phyloP scores from a whole-genome alignment of 1,284 basidiomycete genomes.

The Leccinum angustisporum region DNA sequence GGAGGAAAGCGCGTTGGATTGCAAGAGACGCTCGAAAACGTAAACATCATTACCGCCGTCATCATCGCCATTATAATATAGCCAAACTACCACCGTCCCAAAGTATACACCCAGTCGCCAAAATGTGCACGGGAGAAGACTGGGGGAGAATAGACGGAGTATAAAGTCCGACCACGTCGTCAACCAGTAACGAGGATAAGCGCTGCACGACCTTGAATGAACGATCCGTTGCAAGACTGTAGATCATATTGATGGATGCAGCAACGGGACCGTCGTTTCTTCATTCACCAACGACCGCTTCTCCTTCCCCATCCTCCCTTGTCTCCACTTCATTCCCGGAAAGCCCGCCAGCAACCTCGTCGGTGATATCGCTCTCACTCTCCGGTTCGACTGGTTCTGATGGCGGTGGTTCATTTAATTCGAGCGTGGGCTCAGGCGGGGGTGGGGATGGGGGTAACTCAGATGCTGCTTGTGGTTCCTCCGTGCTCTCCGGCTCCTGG shows the following conservation, averaged over 20 bases:
- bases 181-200: conserved; percentile 13
- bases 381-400: conserved; percentile 34
- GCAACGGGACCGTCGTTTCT: conserved; percentile 20
- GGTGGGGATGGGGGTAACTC: neutral
- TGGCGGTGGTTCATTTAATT: conserved; percentile 33
- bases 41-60: neutral
- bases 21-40: neutral
- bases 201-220: neutral
- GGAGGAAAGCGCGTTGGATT: neutral
- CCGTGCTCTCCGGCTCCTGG: conserved; percentile 5
- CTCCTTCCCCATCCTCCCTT: conserved; percentile 17
- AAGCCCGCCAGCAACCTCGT: conserved; percentile 24
- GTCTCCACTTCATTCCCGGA: conserved; percentile 20
- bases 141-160: conserved; percentile 18
- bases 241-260: neutral
- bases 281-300: conserved; percentile 14
- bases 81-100: conserved; percentile 5
- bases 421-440: conserved; percentile 17
- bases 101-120: neutral
- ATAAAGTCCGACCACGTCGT: conserved; percentile 15
- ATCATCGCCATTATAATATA: conserved; percentile 1
- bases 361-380: conserved; percentile 38
- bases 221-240: neutral
- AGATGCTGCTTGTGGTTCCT: conserved; percentile 14
- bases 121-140: neutral